These are phyloP conservation scores for Wickerhamomyces subpelliculosus DNA, from an alignment of 805 yeast species.

Conservation along the genomic window DNA sequence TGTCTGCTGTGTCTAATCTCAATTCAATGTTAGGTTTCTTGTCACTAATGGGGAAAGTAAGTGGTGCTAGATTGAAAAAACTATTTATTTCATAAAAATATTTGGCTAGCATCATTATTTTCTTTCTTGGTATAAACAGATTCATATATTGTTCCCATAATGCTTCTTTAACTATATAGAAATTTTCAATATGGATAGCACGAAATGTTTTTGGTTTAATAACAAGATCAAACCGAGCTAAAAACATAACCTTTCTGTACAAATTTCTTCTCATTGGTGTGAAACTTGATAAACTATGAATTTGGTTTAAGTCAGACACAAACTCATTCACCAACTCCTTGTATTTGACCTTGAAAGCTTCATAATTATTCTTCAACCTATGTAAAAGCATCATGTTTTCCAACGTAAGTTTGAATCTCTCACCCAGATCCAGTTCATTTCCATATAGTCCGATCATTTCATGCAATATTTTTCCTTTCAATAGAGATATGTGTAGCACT, in stretches of 20 bases:
- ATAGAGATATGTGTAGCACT: no score
- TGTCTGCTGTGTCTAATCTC: background rate
- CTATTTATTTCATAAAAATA: background rate
- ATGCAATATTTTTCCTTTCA: no score
- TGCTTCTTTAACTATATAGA: background rate
- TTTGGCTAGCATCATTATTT: no score
- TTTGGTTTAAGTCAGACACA: background rate
- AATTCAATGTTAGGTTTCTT: background rate
- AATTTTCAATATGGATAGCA: background rate
- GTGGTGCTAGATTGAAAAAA: background rate
- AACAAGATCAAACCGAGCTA: background rate
- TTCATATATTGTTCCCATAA: no score
- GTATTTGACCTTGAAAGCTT: background rate
- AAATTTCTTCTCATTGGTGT: no score
- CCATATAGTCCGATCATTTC: no score
- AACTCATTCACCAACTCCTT: background rate
- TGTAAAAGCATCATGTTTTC: background rate
- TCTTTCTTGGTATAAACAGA: no score
- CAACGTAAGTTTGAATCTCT: no score
- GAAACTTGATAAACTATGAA: no score
- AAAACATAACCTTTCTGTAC: background rate
- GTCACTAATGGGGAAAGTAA: background rate
- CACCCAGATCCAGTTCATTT: no score
- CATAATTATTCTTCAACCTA: background rate
- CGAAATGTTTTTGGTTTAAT: background rate